Base-by-base conservation (phyloP, 257 asterid genomes). In the Ajuga chamaepitys region DNA sequence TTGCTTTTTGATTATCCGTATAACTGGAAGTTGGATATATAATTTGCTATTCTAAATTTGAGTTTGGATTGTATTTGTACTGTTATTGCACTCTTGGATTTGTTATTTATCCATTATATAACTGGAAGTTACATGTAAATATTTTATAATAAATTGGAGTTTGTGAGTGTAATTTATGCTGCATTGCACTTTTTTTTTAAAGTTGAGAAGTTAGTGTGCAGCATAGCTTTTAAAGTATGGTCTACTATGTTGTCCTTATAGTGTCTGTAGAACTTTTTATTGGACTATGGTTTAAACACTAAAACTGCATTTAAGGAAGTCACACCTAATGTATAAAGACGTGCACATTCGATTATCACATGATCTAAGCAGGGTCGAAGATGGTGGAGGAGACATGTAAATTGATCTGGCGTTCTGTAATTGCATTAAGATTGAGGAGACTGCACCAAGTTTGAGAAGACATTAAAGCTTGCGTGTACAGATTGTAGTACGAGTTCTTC, bases 321-420 rank as follows among this genome's bases (percentile, higher is more conserved):
- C 32, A 24, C 34, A 51, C 37, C 32, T 14, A 40, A 45, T 52
- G 45, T 59, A 35, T 59, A 5, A 22, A 26, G 24, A 53, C 10
- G 22, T 26, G 5, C 56, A 4, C 24, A n/a, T n/a, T n/a, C 7
- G 17, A 9, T 18, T 41, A 18, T 61, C 47, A 61, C 44, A 45
- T 21, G 20, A 24, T 48, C 8, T 57, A 57, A 41, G 42, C 37
- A 44, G 60, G 60, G 55, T 38, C 22, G 60, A 62, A 63, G 26
- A 12, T 37, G 62, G 47, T 61, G 55, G 56, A 58, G 44, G 50
- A 11, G 54, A 20, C 70, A 61, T 60, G 78, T 53, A 34, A 21
- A 17, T n/a, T 74, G 14, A 37, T 44, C 16, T 8, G 32, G 22
- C 48, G 64, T 28, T 53, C 38, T 13, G 59, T 32, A 56, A 24